Conservation (phyloP, 225 moss, liverwort and hornwort species). For the Physcomitrium patens region DNA sequence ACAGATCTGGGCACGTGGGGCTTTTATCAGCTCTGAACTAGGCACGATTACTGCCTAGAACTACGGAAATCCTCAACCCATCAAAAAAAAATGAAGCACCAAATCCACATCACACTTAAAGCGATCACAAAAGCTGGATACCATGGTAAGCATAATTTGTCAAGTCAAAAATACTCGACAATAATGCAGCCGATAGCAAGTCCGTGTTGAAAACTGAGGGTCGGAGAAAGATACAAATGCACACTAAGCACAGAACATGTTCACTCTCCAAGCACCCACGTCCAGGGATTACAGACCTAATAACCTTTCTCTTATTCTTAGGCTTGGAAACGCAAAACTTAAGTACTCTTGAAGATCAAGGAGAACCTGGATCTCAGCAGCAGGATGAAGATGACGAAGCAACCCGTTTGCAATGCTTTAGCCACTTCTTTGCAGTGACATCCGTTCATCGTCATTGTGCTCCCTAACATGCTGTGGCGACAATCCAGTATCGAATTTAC, state of each 20-base stretch:
- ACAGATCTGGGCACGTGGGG: too few relatives aligned
- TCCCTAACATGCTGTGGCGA: conserved; percentile 8
- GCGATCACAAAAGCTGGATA: neutral
- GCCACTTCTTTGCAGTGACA: conserved; percentile 26
- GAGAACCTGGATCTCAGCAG: neutral
- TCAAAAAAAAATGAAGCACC: too few relatives aligned
- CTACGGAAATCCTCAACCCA: too few relatives aligned
- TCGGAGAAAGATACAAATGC: neutral
- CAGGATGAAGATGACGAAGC: conserved; percentile 12
- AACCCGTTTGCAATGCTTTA: conserved; percentile 16
- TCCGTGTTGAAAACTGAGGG: neutral
- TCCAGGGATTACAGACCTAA: neutral
- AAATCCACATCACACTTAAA: too few relatives aligned
- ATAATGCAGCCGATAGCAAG: neutral
- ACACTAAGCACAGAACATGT: neutral
- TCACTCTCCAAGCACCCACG: conserved; percentile 1
- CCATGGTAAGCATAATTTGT: neutral
- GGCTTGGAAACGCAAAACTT: conserved; percentile 11
- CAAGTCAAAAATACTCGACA: neutral
- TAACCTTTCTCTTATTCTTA: neutral
- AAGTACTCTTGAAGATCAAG: conserved; percentile 23
- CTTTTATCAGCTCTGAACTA: too few relatives aligned
- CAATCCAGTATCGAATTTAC: conserved; percentile 20
- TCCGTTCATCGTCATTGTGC: conserved; percentile 17
- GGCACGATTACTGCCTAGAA: too few relatives aligned